Base-by-base conservation (phyloP, 495 filamentous ascomycete genomes). In the Aspergillus sclerotiicarbonarius region DNA sequence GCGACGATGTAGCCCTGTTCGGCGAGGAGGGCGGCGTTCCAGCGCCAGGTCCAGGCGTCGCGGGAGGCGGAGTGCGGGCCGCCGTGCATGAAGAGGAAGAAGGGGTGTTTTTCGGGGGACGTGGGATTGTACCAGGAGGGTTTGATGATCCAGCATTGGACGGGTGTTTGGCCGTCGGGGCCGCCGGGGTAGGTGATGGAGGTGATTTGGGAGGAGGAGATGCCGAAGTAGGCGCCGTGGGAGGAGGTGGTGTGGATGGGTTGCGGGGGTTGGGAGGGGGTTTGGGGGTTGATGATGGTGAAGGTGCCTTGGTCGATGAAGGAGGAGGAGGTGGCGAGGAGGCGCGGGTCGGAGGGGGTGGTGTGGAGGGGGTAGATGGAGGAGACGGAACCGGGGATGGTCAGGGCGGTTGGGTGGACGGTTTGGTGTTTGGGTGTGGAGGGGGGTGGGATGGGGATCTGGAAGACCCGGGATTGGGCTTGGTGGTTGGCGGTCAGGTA, bases 41-140 rank as follows among this genome's bases (percentile, higher is more conserved):
- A 49, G 21, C 46, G 46, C 46, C 46, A 49, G 20, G 46, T 49
- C 46, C 46, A 49, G 21, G 46, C 46, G 21, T 49, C 46, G 21
- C 29, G 15, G 20, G 15, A 4, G 46, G 46, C 46, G 46, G 46
- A 49, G 21, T 13, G 21, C 20, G 46, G 46, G 8, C 46, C 46
- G 21, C 46, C 46, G 46, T 49, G 46, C 46, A 49, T 49, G 46
- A 49, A 19, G 3, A 49, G n/a, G 21, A 49, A 49, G 6, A 49
- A 8, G n/a, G 46, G 46, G n/a, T 49, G 21, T 29, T 49, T 49
- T 1, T 30, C 21, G 21, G 46, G 13, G 21, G 46, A 31, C 0
- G 8, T n/a, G 8, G 46, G 46, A 20, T 49, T 29, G 46, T 49
- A 49, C 20, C 29, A 13, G 19, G 46, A 49, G 9, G 46, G 46